Evolutionary conservation across 441 rosid species (phyloP).

Genomic region (Monsonia emarginata): DNA sequence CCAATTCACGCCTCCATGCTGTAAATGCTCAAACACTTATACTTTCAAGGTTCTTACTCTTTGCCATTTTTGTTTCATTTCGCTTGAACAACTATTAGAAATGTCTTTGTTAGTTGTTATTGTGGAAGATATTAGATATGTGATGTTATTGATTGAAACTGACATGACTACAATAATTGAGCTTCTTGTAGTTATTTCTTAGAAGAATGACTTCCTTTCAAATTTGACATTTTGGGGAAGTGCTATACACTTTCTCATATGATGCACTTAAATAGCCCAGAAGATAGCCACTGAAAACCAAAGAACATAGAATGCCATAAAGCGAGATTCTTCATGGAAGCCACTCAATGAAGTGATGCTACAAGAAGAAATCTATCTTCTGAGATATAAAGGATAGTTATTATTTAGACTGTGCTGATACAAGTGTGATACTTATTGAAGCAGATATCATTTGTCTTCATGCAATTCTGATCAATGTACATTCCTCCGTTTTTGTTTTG

Average conservation of each 20-base stretch:
- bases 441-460: background rate
- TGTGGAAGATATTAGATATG: background rate
- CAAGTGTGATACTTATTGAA: background rate
- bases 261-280: background rate
- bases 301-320: background rate
- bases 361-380: background rate
- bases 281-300: background rate
- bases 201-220: background rate
- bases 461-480: background rate
- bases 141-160: background rate
- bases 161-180: background rate
- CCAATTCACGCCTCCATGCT: conserved; percentile 44
- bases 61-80: conserved; percentile 1
- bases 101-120: background rate
- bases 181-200: background rate
- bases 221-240: background rate
- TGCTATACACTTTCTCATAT: background rate
- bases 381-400: background rate
- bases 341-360: background rate
- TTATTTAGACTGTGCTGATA: background rate
- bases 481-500: no score
- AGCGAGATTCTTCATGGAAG: background rate
- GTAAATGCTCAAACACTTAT: conserved; percentile 45
- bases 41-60: conserved; percentile 37
- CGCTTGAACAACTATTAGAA: background rate